Conservation (phyloP, 148 eudicot species). For the Gaultheria prostrata region DNA sequence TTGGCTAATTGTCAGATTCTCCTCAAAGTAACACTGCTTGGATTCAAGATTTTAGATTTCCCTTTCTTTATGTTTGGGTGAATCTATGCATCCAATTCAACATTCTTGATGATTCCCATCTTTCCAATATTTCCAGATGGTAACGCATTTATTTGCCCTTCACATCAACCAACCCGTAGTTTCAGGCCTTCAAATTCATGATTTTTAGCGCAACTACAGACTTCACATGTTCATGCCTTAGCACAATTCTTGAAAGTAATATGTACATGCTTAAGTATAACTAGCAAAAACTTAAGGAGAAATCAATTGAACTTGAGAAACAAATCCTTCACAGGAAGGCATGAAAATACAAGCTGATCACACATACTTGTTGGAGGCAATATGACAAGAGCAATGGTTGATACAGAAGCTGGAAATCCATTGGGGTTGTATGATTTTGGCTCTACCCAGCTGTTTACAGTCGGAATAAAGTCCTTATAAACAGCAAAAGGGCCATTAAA, state of each 20-base stretch:
- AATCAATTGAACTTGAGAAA: not conserved
- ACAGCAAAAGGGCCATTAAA: constrained; percentile 88
- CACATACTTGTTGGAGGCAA: constrained; percentile 63
- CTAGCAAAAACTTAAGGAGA: not conserved
- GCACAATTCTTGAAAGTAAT: not conserved
- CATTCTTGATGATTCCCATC: not conserved
- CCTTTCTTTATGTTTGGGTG: not conserved
- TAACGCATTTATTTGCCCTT: not conserved
- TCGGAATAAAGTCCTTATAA: constrained; percentile 62
- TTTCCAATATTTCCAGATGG: not conserved
- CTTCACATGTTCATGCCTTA: not conserved
- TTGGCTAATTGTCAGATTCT: not conserved
- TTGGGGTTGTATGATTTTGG: constrained; percentile 59
- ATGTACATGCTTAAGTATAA: not conserved
- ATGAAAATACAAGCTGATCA: constrained; percentile 10
- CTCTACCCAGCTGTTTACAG: constrained; percentile 61
- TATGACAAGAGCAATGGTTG: constrained; percentile 44
- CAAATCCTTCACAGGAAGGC: not conserved
- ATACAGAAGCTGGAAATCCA: constrained; percentile 74
- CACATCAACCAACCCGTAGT: not conserved
- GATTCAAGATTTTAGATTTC: not conserved
- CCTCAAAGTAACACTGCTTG: not conserved
- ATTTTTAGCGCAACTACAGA: not conserved
- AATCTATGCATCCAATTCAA: not conserved
- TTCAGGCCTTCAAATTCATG: not conserved